Evolutionary conservation across 306 rosid genomes (phyloP).

Genomic region (Ochetophila trinervis): DNA sequence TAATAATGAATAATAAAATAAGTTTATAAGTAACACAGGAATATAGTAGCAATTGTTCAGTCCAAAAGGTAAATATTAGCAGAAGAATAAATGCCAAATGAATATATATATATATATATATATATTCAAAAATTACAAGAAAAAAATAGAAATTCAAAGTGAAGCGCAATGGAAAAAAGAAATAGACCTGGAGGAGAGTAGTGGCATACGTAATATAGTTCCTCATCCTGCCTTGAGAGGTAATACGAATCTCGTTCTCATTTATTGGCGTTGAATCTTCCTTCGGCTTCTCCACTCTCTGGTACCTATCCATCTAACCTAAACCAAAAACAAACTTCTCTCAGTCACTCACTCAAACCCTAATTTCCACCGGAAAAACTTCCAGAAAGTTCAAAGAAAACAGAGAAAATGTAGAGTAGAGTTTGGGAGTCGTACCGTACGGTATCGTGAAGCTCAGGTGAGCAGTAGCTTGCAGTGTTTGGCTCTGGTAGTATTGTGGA

Average conservation of each 20-base stretch:
- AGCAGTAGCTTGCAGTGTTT: no score
- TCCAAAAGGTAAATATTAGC: no score
- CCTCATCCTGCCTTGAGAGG: slow-evolving; percentile 84
- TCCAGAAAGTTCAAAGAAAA: background rate
- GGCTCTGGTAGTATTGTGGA: background rate
- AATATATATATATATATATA: no score
- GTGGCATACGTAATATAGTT: slow-evolving; percentile 85
- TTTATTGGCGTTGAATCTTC: slow-evolving; percentile 49
- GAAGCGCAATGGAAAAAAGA: no score
- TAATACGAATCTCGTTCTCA: slow-evolving; percentile 91
- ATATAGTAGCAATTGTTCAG: no score
- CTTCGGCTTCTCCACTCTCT: slow-evolving; percentile 88
- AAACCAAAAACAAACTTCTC: background rate
- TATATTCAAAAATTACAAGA: no score
- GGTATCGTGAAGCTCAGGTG: no score
- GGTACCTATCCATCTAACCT: slow-evolving; percentile 79
- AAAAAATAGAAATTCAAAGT: background rate
- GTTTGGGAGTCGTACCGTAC: background rate
- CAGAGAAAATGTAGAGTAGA: background rate
- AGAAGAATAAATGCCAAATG: no score
- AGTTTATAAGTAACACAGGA: no score
- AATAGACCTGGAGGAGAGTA: slow-evolving; percentile 71
- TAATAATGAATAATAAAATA: no score
- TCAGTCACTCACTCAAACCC: background rate
- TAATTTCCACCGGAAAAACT: no score